Evolutionary conservation across 345 rosid genomes (phyloP).

Genomic region (Alliaria petiolata): DNA sequence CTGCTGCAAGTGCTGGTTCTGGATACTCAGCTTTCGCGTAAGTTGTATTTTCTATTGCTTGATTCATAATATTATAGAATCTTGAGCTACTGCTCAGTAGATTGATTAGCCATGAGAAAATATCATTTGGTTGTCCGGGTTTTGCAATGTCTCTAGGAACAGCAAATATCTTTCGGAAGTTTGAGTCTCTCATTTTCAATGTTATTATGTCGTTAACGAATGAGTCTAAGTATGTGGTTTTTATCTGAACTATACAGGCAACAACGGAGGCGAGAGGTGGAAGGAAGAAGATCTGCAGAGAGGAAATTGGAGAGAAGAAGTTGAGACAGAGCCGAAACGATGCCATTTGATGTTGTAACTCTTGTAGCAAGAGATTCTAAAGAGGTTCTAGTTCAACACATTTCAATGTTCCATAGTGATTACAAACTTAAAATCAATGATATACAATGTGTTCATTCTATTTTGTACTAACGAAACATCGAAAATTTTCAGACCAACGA

Average conservation of each 20-base stretch:
- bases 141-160: not conserved
- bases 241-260: conserved; percentile 46
- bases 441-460: conserved; percentile 11
- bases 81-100: not conserved
- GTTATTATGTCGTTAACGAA: not conserved
- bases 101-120: not conserved
- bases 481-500: not conserved
- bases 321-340: conserved; percentile 27
- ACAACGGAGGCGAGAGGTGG: conserved; percentile 83
- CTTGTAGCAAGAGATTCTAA: not conserved
- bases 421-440: conserved; percentile 9
- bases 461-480: conserved; percentile 8
- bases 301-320: conserved; percentile 72
- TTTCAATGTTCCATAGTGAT: conserved; percentile 13
- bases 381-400: not conserved
- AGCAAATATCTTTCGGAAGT: not conserved
- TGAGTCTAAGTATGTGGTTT: not conserved
- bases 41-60: conserved; percentile 26
- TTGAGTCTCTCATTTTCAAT: not conserved
- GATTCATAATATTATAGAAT: not conserved
- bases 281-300: conserved; percentile 71
- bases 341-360: not conserved
- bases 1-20: conserved; percentile 73
- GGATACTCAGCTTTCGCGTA: conserved; percentile 94
- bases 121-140: not conserved